phyloP scores from a whole-genome alignment of 176 grass and related monocot genomes.

The Oropetium thomaeum region DNA sequence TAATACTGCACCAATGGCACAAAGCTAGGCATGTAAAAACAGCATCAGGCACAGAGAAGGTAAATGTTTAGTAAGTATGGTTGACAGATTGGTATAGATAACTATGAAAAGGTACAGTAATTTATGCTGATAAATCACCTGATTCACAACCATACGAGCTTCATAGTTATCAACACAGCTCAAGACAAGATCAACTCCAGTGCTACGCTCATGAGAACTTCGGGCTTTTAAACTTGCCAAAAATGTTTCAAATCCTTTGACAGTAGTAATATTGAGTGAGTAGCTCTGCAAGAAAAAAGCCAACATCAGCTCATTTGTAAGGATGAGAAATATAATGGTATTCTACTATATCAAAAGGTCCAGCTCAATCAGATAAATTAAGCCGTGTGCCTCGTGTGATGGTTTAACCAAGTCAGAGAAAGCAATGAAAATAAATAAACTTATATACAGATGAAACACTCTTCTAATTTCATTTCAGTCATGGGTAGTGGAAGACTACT shows the following conservation, averaged over 20 bases:
- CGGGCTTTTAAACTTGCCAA: slow-evolving; percentile 62
- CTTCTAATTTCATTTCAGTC: neutral
- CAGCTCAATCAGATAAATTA: neutral
- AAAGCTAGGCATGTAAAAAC: neutral
- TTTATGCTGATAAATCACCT: slow-evolving; percentile 43
- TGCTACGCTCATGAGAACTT: slow-evolving; percentile 33
- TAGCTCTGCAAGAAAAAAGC: slow-evolving; percentile 60
- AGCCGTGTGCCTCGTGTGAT: neutral
- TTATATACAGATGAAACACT: neutral
- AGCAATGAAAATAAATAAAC: neutral
- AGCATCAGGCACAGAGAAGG: neutral
- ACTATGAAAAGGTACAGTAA: neutral
- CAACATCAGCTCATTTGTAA: neutral
- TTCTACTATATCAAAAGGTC: slow-evolving; percentile 14
- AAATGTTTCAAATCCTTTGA: slow-evolving; percentile 92
- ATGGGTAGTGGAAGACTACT: neutral
- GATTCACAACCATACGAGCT: slow-evolving; percentile 96
- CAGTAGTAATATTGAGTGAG: slow-evolving; percentile 92
- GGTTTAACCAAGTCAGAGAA: neutral
- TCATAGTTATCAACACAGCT: slow-evolving; percentile 99
- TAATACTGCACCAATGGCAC: neutral
- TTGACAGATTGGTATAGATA: slow-evolving; percentile 10
- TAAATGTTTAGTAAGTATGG: neutral
- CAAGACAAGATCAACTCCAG: slow-evolving; percentile 89
- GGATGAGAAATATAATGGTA: neutral